A percentile compares a stretch with the other conserved stretches of the same genome.
phyloP scores from a whole-genome alignment of 2,329 filamentous ascomycete species.

The Fusarium subtropicale region DNA sequence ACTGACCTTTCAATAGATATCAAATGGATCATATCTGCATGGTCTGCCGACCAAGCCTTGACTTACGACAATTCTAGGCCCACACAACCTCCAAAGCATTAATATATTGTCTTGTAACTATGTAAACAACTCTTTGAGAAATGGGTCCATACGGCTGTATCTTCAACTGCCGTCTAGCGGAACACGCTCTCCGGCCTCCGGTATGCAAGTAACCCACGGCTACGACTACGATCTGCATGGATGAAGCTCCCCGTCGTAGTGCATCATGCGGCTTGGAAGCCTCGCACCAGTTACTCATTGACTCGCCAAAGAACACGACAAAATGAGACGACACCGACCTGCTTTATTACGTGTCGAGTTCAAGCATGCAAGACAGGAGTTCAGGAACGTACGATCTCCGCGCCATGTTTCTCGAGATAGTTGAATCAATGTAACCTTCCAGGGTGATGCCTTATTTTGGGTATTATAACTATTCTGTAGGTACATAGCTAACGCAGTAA shows the following conservation, averaged over 20 bases:
- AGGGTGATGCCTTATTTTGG: not conserved
- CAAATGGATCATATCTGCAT: not conserved
- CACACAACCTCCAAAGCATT: not conserved
- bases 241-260: not conserved
- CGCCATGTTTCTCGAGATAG: not conserved
- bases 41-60: not conserved
- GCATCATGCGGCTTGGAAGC: not conserved
- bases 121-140: not conserved
- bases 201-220: constrained; percentile 6
- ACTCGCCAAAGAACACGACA: not conserved
- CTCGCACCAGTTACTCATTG: constrained; percentile 7
- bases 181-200: constrained; percentile 5
- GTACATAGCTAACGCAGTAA: not conserved
- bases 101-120: not conserved
- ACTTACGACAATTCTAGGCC: not conserved
- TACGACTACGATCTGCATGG: constrained; percentile 2
- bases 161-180: constrained; percentile 10
- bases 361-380: not conserved
- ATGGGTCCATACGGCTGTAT: not conserved
- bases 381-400: not conserved
- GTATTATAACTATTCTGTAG: not conserved
- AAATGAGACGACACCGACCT: constrained; percentile 5
- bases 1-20: not conserved
- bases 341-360: constrained; percentile 2
- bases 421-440: not conserved